Percentiles rank a stretch among this genome's conserved stretches.
phyloP scores from a whole-genome alignment of 176 grass and related monocot genomes.

The Cenchrus fungigraminus region DNA sequence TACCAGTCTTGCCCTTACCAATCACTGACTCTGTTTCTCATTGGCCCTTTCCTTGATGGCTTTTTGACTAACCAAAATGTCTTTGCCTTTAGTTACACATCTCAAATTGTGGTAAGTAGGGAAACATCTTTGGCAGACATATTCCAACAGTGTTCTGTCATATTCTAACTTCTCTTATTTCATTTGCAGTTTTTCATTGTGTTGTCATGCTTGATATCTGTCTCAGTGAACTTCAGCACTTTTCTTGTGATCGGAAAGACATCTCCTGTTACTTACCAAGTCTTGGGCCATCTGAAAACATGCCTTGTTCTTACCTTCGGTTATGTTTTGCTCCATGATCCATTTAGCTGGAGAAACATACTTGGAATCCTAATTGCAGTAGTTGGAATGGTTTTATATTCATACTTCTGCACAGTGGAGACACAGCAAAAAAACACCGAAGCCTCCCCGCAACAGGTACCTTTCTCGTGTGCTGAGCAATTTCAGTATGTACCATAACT shows the following conservation, averaged over 20 bases:
- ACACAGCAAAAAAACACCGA: slow-evolving; percentile 59
- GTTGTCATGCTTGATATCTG: slow-evolving; percentile 83
- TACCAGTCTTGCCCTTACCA: slow-evolving; percentile 99
- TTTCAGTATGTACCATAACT: neutral
- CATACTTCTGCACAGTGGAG: slow-evolving; percentile 74
- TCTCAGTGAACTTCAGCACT: slow-evolving; percentile 93
- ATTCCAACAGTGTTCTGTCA: neutral
- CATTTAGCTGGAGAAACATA: slow-evolving; percentile 96
- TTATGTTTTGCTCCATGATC: slow-evolving; percentile 86
- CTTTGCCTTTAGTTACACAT: slow-evolving; percentile 89
- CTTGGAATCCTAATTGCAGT: slow-evolving; percentile 85
- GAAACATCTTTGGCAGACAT: slow-evolving; percentile 19
- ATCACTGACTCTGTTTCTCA: slow-evolving; percentile 82
- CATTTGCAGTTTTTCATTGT: slow-evolving; percentile 78
- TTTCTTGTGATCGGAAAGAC: slow-evolving; percentile 94
- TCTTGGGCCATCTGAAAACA: slow-evolving; percentile 93
- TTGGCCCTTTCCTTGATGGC: slow-evolving; percentile 96
- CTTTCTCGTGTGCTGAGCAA: slow-evolving; percentile 5
- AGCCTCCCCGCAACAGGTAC: slow-evolving; percentile 64
- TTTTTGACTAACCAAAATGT: slow-evolving; percentile 95
- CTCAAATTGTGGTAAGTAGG: slow-evolving; percentile 87
- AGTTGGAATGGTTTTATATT: slow-evolving; percentile 85
- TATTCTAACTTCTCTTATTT: slow-evolving; percentile 39
- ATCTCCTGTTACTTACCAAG: slow-evolving; percentile 91
- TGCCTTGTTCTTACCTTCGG: slow-evolving; percentile 88